Conservation (phyloP, 176 grass and related monocot species). For the Themeda triandra region DNA sequence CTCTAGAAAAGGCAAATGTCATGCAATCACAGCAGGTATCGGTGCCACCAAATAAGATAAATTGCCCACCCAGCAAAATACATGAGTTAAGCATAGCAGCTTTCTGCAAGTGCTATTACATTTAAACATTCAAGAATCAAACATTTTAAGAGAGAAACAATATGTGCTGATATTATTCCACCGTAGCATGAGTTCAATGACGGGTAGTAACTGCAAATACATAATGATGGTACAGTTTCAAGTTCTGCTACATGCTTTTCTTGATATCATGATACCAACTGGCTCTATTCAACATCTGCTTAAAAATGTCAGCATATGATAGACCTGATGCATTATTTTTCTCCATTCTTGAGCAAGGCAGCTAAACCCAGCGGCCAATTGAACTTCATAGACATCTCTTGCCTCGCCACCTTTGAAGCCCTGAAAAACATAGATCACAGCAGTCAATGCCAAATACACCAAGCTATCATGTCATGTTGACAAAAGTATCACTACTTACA, state of each 20-base stretch:
- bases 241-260: slow-evolving; percentile 19
- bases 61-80: neutral
- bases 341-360: slow-evolving; percentile 56
- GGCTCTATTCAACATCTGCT: neutral
- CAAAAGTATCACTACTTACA: neutral
- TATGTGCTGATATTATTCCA: slow-evolving; percentile 33
- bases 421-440: too few species aligned
- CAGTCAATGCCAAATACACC: neutral
- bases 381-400: slow-evolving; percentile 44
- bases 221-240: neutral
- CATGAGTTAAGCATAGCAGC: neutral
- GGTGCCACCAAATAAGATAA: neutral
- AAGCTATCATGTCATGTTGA: neutral
- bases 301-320: neutral
- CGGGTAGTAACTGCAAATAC: neutral
- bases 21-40: neutral
- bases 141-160: neutral
- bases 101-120: neutral
- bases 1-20: neutral
- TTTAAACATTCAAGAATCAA: neutral
- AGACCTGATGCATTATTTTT: slow-evolving; percentile 29
- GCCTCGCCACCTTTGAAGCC: slow-evolving; percentile 51
- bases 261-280: slow-evolving; percentile 8
- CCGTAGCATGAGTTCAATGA: neutral
- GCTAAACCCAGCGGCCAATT: slow-evolving; percentile 75